Base-by-base conservation (phyloP, 768 basidiomycete species). In the Antrodiella citrinella region DNA sequence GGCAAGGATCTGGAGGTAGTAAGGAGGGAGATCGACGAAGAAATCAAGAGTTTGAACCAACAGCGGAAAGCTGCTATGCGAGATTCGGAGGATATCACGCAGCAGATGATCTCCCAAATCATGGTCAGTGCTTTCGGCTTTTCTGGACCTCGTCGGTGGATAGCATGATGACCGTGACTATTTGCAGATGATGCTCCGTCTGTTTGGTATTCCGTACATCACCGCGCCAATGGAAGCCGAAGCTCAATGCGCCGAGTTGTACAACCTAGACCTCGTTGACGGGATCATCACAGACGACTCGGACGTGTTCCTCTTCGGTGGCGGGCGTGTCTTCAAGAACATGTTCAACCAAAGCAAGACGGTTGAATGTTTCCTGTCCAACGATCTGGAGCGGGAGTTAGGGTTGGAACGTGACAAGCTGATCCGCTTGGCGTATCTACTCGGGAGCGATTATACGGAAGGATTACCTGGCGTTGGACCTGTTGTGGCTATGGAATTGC, bases 341-440 rank as follows among this genome's bases (percentile, higher is more conserved):
- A 95, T 99, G 88, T 99, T 99, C 72, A 97, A 98, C 64, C 95
- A 98, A 67, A 88, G 90, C 44, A 97, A 98, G 73, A 97, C 93
- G 3, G 96, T 97, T 49, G 96, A 99, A 67, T 93, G 92, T 62
- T 99, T 96, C 73, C 71, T 96, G 26, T 69, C 82, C 2, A 67
- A 80, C 4, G 96, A 99, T 63, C 76, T 98, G 45, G 77, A 76
- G 35, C 78, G 93, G 40, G 96, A 99, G 65, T 74, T 99, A 9
- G 86, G 90, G 4, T 72, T 98, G 20, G 84, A 89, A 45, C 77
- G 92, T 21, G 91, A 90, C 57, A 84, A 86, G 13, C 80, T 98
- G 40, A 78, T 98, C 49, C 79, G 85, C 25, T 72, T 99, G 25
- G 96, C 96, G 9, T 96, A 96, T 65, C 75, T 99, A 12, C 77